Conservation (phyloP, 2,329 filamentous ascomycete species). For the Canariomyces notabilis region DNA sequence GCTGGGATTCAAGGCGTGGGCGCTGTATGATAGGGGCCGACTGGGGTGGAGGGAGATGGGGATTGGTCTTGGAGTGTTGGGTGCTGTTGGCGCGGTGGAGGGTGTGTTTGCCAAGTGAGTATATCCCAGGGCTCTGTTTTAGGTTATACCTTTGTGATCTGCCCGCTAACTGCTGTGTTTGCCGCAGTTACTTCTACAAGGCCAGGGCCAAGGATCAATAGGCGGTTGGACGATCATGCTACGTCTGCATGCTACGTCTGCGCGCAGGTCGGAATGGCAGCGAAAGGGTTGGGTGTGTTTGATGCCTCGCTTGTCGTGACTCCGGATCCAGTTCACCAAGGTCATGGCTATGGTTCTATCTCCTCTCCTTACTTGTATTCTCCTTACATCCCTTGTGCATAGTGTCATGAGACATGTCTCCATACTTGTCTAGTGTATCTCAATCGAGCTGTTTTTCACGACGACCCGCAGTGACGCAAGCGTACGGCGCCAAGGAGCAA, state of each 20-base stretch:
- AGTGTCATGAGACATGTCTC: background rate
- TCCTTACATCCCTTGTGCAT: background rate
- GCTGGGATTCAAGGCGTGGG: slow-evolving; percentile 52
- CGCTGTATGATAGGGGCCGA: slow-evolving; percentile 48
- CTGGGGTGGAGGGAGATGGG: slow-evolving; percentile 47
- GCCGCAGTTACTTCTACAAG: slow-evolving; percentile 36
- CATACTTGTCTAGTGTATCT: background rate
- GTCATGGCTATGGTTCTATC: too few species aligned
- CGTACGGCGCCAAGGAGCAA: background rate
- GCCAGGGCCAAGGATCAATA: slow-evolving; percentile 31
- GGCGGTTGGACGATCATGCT: background rate
- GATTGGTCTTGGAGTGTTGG: slow-evolving; percentile 47
- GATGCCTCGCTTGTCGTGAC: too few species aligned
- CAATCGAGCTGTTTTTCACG: background rate
- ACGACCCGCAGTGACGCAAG: background rate
- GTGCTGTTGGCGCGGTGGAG: slow-evolving; percentile 46
- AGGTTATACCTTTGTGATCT: slow-evolving; percentile 5
- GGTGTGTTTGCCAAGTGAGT: slow-evolving; percentile 42
- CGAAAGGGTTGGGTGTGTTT: too few species aligned
- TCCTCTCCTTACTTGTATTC: background rate
- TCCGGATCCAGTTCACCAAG: too few species aligned
- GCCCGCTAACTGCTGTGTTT: slow-evolving; percentile 23
- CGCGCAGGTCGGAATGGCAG: too few species aligned
- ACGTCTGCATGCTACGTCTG: background rate
- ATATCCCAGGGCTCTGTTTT: background rate